A percentile compares a stretch with the other conserved stretches of the same genome.
These are phyloP conservation scores for Cenococcum geophilum DNA, from an alignment of 495 filamentous ascomycete species.

Conservation along the genomic window DNA sequence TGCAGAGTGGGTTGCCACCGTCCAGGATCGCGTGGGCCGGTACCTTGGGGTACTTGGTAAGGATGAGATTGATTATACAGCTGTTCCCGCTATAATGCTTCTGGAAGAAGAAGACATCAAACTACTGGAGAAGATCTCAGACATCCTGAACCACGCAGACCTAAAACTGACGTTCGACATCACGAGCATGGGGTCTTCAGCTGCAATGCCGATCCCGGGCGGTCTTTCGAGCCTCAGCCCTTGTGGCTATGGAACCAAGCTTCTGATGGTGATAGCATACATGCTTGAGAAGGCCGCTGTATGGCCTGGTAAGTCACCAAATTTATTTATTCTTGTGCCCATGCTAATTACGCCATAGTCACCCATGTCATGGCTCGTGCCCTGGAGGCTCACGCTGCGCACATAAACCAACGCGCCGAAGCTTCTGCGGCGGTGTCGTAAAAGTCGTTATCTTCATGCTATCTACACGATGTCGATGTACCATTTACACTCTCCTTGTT, in stretches of 20 bases:
- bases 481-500: too few species aligned
- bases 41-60: constrained; percentile 82
- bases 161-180: constrained; percentile 57
- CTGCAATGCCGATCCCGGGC: constrained; percentile 42
- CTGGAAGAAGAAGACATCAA: constrained; percentile 90
- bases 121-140: constrained; percentile 75
- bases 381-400: constrained; percentile 75
- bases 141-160: constrained; percentile 72
- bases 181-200: constrained; percentile 47
- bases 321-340: constrained; percentile 4
- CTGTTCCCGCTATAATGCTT: constrained; percentile 79
- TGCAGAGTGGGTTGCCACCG: constrained; percentile 90
- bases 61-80: constrained; percentile 67
- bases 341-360: constrained; percentile 49
- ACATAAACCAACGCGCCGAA: constrained; percentile 54
- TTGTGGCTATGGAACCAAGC: constrained; percentile 75
- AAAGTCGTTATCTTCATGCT: neutral
- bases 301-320: constrained; percentile 70
- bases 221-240: constrained; percentile 55
- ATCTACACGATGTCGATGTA: neutral
- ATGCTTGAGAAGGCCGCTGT: constrained; percentile 85
- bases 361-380: constrained; percentile 83
- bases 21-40: constrained; percentile 88
- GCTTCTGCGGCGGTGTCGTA: constrained; percentile 21
- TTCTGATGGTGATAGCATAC: constrained; percentile 78